These are phyloP conservation scores for Heteromeles arbutifolia DNA, from an alignment of 306 rosid genomes.

Conservation along the genomic window DNA sequence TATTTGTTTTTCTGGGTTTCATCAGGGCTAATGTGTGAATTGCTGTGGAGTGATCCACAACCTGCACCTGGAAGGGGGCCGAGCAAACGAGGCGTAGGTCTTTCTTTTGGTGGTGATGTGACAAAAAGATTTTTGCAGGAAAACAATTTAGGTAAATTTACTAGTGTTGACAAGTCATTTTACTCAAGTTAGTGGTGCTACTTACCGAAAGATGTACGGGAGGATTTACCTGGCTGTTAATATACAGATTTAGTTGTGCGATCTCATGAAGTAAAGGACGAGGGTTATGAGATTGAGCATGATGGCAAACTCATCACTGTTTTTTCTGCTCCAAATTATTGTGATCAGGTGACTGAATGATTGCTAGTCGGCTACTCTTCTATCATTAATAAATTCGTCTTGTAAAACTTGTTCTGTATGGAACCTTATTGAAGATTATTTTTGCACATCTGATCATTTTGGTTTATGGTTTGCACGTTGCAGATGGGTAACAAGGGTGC, in stretches of 20 bases:
- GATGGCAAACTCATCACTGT: slow-evolving; percentile 97
- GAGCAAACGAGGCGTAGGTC: slow-evolving; percentile 98
- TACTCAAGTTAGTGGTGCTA: background rate
- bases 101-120: slow-evolving; percentile 85
- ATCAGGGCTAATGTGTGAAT: slow-evolving; percentile 94
- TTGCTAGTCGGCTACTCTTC: background rate
- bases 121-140: slow-evolving; percentile 84
- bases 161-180: background rate
- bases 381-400: background rate
- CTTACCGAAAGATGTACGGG: background rate
- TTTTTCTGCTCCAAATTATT: slow-evolving; percentile 98
- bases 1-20: slow-evolving; percentile 11
- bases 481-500: slow-evolving; percentile 99
- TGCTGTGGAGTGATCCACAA: slow-evolving; percentile 99
- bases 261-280: slow-evolving; percentile 99
- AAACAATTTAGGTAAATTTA: slow-evolving; percentile 67
- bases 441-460: background rate
- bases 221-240: slow-evolving; percentile 15
- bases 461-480: slow-evolving; percentile 21
- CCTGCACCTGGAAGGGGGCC: slow-evolving; percentile 94
- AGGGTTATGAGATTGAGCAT: slow-evolving; percentile 95
- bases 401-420: background rate
- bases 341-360: slow-evolving; percentile 76
- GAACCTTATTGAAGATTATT: background rate
- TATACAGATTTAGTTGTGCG: slow-evolving; percentile 86